A percentile compares a stretch with the other conserved stretches of the same genome.
phyloP scores from a whole-genome alignment of 352 stramenopile genomes.

The Globisporangium radiosum region DNA sequence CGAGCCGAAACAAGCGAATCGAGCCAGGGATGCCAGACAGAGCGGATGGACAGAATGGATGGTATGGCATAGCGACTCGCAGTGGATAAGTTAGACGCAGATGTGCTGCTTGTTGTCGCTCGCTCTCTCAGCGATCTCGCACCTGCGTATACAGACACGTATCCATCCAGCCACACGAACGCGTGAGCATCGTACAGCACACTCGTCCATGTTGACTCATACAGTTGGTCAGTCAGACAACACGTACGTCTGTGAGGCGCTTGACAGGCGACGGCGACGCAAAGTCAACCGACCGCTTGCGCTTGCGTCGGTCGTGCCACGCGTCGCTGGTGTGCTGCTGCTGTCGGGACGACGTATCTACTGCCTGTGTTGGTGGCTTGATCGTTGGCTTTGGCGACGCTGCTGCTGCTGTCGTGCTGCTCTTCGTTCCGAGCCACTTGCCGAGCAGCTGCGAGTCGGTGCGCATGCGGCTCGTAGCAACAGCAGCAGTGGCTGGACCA shows the following conservation, averaged over 20 bases:
- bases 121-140: too few species aligned
- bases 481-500: not conserved
- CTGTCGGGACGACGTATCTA: not conserved
- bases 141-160: too few species aligned
- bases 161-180: too few species aligned
- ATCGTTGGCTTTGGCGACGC: not conserved
- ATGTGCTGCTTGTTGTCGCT: too few species aligned
- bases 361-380: not conserved
- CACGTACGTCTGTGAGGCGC: conserved; percentile 2
- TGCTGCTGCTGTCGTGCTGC: too few species aligned
- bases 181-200: too few species aligned
- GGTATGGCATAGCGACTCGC: too few species aligned
- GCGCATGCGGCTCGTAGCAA: conserved; percentile 6
- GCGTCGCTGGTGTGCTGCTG: not conserved
- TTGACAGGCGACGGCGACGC: not conserved
- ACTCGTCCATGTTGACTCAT: too few species aligned
- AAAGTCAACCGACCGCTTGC: conserved; percentile 11
- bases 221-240: not conserved
- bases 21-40: too few species aligned
- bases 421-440: conserved; percentile 5
- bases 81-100: too few species aligned
- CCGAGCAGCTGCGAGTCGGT: conserved; percentile 8
- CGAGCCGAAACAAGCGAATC: not conserved
- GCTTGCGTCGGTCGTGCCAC: not conserved
- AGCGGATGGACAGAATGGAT: too few species aligned